These are phyloP conservation scores for Cenchrus fungigraminus DNA, from an alignment of 176 grass and related monocot genomes.

Conservation along the genomic window DNA sequence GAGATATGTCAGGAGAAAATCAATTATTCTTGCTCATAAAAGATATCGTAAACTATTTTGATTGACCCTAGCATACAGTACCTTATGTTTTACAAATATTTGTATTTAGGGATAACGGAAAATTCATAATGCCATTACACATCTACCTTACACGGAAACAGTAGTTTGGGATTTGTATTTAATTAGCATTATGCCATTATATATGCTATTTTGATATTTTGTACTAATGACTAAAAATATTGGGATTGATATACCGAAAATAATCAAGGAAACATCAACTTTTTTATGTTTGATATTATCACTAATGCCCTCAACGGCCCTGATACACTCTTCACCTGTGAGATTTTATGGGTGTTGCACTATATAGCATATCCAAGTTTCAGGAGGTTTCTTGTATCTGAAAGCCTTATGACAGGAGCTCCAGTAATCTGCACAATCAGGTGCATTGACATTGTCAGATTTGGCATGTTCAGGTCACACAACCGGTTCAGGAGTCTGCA, in stretches of 20 bases:
- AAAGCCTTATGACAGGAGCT: slow-evolving; percentile 29
- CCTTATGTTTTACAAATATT: slow-evolving; percentile 16
- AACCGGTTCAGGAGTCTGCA: background rate
- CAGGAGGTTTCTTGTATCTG: background rate
- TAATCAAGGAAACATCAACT: background rate
- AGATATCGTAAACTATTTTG: slow-evolving; percentile 59
- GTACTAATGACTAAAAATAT: slow-evolving; percentile 5
- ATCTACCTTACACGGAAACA: slow-evolving; percentile 39
- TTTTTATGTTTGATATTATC: slow-evolving; percentile 8
- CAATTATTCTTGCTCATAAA: slow-evolving; percentile 69
- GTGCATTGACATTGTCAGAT: slow-evolving; percentile 27
- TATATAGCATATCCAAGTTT: slow-evolving; percentile 30
- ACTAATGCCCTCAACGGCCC: background rate
- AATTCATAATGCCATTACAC: slow-evolving; percentile 6
- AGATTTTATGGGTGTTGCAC: slow-evolving; percentile 29
- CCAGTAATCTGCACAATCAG: slow-evolving; percentile 19
- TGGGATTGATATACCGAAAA: slow-evolving; percentile 31
- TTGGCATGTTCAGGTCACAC: background rate
- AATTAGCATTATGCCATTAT: slow-evolving; percentile 1
- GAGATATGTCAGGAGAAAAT: slow-evolving; percentile 58
- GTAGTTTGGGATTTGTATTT: slow-evolving; percentile 33
- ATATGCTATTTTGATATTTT: slow-evolving; percentile 31
- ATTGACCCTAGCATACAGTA: slow-evolving; percentile 42
- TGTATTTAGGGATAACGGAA: slow-evolving; percentile 25
- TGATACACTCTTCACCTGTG: slow-evolving; percentile 2